phyloP scores from a whole-genome alignment of 176 grass and related monocot species.

The Otatea glauca region DNA sequence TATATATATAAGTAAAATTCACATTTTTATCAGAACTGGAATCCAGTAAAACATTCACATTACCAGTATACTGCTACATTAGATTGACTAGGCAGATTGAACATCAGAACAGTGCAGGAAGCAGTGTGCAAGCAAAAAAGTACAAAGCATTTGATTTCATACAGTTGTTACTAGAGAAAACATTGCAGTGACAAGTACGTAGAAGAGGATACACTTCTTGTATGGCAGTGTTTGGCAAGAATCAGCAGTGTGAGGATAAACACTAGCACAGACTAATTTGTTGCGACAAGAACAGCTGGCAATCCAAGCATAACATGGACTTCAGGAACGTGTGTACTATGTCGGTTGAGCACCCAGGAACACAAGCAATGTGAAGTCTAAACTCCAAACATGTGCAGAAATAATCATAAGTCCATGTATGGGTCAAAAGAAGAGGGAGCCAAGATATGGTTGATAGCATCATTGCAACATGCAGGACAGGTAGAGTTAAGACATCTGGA shows the following conservation, averaged over 20 bases:
- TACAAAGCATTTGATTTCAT: constrained; percentile 4
- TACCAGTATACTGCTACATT: background rate
- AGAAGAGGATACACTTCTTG: constrained; percentile 28
- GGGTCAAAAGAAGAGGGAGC: constrained; percentile 41
- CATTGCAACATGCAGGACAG: constrained; percentile 49
- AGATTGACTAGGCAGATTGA: background rate
- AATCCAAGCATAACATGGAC: constrained; percentile 12
- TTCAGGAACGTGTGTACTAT: no score
- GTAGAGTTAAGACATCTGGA: constrained; percentile 37
- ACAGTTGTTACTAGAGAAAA: constrained; percentile 19
- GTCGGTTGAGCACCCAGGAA: no score
- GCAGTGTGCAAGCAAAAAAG: background rate
- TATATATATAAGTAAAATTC: background rate
- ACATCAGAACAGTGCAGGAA: background rate
- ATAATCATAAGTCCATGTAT: constrained; percentile 28
- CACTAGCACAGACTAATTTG: background rate
- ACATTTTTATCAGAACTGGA: background rate
- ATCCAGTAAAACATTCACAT: background rate
- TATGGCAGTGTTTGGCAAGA: background rate
- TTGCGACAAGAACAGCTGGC: constrained; percentile 34
- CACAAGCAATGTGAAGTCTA: constrained; percentile 25
- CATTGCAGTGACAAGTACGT: constrained; percentile 13
- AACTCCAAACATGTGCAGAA: constrained; percentile 47
- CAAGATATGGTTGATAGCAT: constrained; percentile 36
- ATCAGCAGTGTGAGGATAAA: constrained; percentile 27